Base-by-base conservation (phyloP, 345 rosid species). In the Brassica nigra region DNA sequence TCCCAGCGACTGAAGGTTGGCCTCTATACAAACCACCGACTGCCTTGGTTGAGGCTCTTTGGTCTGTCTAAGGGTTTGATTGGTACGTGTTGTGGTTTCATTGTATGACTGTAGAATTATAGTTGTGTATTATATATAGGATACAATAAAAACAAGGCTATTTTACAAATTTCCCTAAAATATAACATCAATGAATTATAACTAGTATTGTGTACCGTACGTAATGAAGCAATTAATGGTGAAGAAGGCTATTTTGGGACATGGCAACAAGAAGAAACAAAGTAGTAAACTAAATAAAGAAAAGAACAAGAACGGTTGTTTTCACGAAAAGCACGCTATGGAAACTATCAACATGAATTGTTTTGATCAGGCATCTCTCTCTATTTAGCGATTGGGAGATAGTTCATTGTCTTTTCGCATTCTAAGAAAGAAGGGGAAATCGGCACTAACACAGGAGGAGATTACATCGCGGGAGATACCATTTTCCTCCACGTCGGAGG, bases 311-410 rank as follows among this genome's bases (percentile, higher is more conserved):
- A 80, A 75, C 39, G 66, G 61, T 14, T 64, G 76, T 29, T 69
- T 52, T 55, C 8, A 80, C 83, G 79, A 4, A 75, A 80, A 70
- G 1, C 62, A 63, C 62, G 83, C 67, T 5, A 62, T 36, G 67
- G 33, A 52, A 63, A 54, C 64, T 33, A 59, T 61, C 8, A 61
- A 74, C 44, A 30, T 62, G 59, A 8, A 36, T 39, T 66, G 55
- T 68, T 34, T 68, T 8, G 4, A 7, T 34, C 54, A 61, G 33
- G 44, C 10, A 2, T 62, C 6, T 34, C 55, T 37, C 5, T 37
- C 71, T 70, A 75, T 80, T 68, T 80, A 80, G 37, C 16, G 0
- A 18, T 42, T 3, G 4, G 31, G 7, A 33, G 4, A 52, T 75
- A 62, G 61, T 44, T 54, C 2, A 0, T 74, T 62, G 27, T 1